Conservation (phyloP, 805 yeast genomes). For the Lipomyces starkeyi region DNA sequence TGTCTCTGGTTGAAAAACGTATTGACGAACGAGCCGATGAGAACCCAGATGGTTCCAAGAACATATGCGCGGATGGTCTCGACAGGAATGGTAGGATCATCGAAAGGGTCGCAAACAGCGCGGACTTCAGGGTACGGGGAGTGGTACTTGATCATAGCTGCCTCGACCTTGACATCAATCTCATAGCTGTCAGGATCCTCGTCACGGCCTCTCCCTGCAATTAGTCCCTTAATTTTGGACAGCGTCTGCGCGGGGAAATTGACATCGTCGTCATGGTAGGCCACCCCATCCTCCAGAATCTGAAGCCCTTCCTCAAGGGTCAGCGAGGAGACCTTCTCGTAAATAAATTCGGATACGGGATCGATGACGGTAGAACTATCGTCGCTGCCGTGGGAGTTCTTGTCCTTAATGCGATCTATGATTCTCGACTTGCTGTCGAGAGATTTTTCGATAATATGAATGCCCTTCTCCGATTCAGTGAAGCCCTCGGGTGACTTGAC, state of each 20-base stretch:
- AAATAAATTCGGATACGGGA: no score
- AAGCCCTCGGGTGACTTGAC: no score
- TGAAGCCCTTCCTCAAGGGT: no score
- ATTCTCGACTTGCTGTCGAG: no score
- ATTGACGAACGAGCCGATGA: constrained; percentile 65
- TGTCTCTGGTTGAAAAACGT: constrained; percentile 63
- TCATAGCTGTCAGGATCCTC: constrained; percentile 23
- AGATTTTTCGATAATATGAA: no score
- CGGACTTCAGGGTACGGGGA: constrained; percentile 70
- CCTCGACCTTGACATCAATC: constrained; percentile 51
- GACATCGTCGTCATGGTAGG: constrained; percentile 55
- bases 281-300: no score
- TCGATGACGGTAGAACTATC: no score
- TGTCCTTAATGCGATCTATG: no score
- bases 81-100: constrained; percentile 54
- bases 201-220: constrained; percentile 17
- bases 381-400: no score
- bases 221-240: constrained; percentile 17
- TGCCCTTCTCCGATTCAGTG: no score
- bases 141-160: constrained; percentile 50
- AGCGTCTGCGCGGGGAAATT: constrained; percentile 49
- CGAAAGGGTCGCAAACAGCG: constrained; percentile 60
- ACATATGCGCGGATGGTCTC: constrained; percentile 62
- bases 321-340: no score
- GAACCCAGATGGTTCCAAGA: constrained; percentile 58